Base-by-base conservation (phyloP, 2,329 filamentous ascomycete genomes). In the Polychaeton citri region DNA sequence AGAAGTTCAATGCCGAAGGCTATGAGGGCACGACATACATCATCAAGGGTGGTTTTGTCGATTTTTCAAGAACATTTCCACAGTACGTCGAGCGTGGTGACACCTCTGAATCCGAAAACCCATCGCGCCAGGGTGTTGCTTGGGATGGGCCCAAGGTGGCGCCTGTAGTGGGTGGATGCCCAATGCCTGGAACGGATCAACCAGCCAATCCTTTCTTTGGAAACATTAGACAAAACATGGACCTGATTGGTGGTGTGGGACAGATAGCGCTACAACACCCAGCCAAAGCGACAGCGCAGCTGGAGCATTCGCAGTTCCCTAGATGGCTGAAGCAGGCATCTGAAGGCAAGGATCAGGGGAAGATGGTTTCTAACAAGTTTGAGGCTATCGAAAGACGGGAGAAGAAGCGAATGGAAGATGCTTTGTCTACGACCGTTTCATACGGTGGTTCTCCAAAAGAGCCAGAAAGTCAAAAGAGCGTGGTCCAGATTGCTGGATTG, bases 211-310 rank as follows among this genome's bases (percentile, higher is more conserved):
- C 88, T 0, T 96, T 98, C 63, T 96, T 96, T 57, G 77, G 78
- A 42, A 96, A 95, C 45, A 96, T 98, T 48, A 77, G 90, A 30
- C 90, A 96, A 57, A 94, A 96, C 44, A 88, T 92, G 74, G 90
- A 96, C 52, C 67, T 98, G 13, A 80, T 92, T 20, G 86, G 85
- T 46, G 90, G 90, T 15, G 88, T 96, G 8, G 90, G 90, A 0
- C 87, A 93, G 49, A 76, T 79, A 44, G 54, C 72, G 10, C 51
- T 81, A 38, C 75, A 74, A 48, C 59, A 71, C 32, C 78, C 78
- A 3, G 51, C 59, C n/a, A 52, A 59, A 13, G 59, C 78, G 47
- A 66, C 64, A 2, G 3, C 13, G 5, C 56, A 62, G 15, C 55
- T 59, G 5, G 58, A 60, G 3, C 60, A 66, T 24, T 61, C 68